Evolutionary conservation across 2,329 filamentous ascomycete genomes (phyloP), one percentile per base, ranked within the genome.

Genomic region (Colletotrichum aenigma): DNA sequence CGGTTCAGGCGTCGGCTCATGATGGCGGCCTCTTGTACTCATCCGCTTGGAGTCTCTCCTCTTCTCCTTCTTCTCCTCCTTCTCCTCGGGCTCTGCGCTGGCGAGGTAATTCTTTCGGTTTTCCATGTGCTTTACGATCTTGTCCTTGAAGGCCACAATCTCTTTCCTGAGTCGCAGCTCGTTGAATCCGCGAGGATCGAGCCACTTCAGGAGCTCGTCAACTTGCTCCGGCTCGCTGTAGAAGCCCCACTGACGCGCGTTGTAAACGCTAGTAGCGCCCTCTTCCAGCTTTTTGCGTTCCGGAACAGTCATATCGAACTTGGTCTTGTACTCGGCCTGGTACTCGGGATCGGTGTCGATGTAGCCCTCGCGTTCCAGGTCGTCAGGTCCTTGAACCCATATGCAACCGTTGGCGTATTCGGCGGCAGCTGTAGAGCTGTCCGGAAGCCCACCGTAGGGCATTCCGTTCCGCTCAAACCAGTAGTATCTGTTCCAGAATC

Each of bases 381-480:
- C 93, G 82, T 98, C 95, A 0, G 97, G 97, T 0, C 97, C 97
- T 84, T 99, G 97, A 16, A 99, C 93, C 97, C 97, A 99, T 72
- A 99, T 90, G 74, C 96, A 95, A 10, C 95, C 97, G 82, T 98
- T 99, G 55, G 96, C 96, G 82, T 98, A 99, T 10, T 91, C 93
- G 26, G 96, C 96, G 61, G 93, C 89, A 1, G 95, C 94, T 2
- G 96, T 98, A 18, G 96, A 98, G 84, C 95, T 98, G 78, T 91
- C 92, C 0, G 96, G 96, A 71, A 98, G 89, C 6, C 97, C 97
- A 36, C 91, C 95, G 81, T 96, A 98, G 0, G 97, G 97, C 96
- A 98, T 98, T 28, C 96, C 97, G 81, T 98, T 99, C 77, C 96
- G 94, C 85, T 99, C 97, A 83, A 98, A 98, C 96, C 97, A 99